Conservation (phyloP, 1,284 basidiomycete genomes). For the Puccinia hordei region DNA sequence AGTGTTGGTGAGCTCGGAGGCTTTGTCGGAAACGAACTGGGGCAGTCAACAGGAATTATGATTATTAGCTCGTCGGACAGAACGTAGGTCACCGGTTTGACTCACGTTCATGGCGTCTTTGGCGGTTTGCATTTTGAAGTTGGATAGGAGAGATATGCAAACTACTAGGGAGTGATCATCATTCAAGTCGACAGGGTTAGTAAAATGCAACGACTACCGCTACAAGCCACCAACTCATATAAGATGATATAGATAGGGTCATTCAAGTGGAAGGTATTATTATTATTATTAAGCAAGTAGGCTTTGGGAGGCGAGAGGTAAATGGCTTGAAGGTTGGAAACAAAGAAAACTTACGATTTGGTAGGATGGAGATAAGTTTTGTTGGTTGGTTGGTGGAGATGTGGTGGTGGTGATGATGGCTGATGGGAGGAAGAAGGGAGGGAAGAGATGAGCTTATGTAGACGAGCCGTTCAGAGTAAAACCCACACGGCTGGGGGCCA, state of each 20-base stretch:
- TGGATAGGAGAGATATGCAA: not conserved
- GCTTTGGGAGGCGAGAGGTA: no score
- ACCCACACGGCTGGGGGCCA: not conserved
- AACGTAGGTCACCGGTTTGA: not conserved
- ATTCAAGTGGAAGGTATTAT: no score
- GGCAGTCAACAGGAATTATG: not conserved
- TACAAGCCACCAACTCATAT: no score
- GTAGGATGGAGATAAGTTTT: not conserved
- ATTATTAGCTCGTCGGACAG: not conserved
- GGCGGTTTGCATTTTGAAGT: conserved; percentile 39
- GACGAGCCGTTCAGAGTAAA: not conserved
- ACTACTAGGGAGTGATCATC: not conserved
- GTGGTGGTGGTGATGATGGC: not conserved
- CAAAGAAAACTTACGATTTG: not conserved
- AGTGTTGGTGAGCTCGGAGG: conserved; percentile 50
- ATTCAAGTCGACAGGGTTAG: not conserved
- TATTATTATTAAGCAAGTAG: no score
- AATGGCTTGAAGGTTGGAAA: not conserved
- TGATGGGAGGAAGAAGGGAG: not conserved
- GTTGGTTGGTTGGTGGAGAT: not conserved
- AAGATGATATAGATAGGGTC: no score
- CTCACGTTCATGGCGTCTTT: conserved; percentile 47
- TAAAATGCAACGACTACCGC: not conserved
- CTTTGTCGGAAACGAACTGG: conserved; percentile 54
- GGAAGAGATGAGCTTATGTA: not conserved